A percentile compares a stretch with the other conserved stretches of the same genome.
Evolutionary conservation across 108 stramenopile genomes (phyloP).

Genomic region (Cyclotella atomus): DNA sequence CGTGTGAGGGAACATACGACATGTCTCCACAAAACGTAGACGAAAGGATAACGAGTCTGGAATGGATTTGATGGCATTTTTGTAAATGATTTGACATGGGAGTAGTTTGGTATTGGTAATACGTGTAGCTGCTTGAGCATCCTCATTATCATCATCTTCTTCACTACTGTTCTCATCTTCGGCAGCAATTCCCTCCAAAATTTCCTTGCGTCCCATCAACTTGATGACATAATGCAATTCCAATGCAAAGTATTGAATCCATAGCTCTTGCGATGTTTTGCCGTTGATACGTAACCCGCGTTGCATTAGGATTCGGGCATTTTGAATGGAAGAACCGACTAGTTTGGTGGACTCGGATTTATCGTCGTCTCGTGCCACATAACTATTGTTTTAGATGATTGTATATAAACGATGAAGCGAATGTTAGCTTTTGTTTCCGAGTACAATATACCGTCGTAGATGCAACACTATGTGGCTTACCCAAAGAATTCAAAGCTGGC

Average conservation of each 20-base stretch:
- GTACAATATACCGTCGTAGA: too few species aligned
- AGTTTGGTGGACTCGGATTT: conserved; percentile 30
- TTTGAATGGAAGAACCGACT: conserved; percentile 59
- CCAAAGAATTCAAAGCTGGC: conserved; percentile 88
- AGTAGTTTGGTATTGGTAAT: conserved; percentile 34
- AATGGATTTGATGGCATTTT: conserved; percentile 79
- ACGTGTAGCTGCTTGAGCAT: background rate
- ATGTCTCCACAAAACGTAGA: conserved; percentile 72
- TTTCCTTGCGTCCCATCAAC: conserved; percentile 65
- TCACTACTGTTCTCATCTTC: conserved; percentile 1
- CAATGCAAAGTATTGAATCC: conserved; percentile 83
- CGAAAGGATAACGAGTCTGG: conserved; percentile 68
- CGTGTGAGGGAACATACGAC: conserved; percentile 75
- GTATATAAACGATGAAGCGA: background rate
- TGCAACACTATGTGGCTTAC: conserved; percentile 23
- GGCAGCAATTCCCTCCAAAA: conserved; percentile 41
- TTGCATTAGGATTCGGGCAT: conserved; percentile 84
- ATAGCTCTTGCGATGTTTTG: conserved; percentile 62
- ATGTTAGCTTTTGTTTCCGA: too few species aligned
- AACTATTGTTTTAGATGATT: background rate
- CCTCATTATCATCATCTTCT: background rate
- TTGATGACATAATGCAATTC: conserved; percentile 88
- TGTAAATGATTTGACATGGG: conserved; percentile 63
- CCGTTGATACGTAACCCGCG: conserved; percentile 79
- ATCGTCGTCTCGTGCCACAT: conserved; percentile 12